Conservation (phyloP, 2,329 filamentous ascomycete genomes). For the Xylariaceae sp. region DNA sequence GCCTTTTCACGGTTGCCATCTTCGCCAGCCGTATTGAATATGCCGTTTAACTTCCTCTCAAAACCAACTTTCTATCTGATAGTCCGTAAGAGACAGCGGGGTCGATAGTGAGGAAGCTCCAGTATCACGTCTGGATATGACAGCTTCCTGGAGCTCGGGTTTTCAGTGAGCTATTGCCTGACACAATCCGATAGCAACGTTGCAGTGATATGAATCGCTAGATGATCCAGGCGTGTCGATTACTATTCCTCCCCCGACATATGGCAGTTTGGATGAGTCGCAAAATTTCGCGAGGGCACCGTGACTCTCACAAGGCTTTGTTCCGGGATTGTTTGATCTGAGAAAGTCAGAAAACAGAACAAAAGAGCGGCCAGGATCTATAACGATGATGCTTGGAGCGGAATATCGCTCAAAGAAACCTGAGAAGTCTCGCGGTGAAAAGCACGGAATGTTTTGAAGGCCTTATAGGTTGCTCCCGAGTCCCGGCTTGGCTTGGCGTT, state of each 20-base stretch:
- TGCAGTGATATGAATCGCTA: neutral
- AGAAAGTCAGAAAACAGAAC: neutral
- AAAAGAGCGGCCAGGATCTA: neutral
- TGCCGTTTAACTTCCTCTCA: neutral
- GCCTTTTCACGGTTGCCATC: constrained; percentile 8
- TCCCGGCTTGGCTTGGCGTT: constrained; percentile 7
- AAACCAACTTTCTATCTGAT: neutral
- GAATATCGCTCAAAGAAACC: too few species aligned
- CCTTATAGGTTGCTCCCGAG: too few species aligned
- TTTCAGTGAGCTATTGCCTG: neutral
- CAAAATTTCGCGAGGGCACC: neutral
- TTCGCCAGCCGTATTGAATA: neutral
- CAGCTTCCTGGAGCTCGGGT: neutral
- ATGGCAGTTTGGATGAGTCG: neutral
- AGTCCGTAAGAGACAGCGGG: neutral
- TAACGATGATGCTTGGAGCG: too few species aligned
- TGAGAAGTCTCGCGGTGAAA: too few species aligned
- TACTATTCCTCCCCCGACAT: neutral
- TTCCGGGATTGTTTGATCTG: neutral
- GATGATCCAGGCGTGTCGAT: neutral
- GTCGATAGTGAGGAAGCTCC: neutral
- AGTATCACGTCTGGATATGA: neutral
- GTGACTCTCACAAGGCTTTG: neutral
- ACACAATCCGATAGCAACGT: neutral
- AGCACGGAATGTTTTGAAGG: too few species aligned